These are phyloP conservation scores for Hericium rajendrae DNA, from an alignment of 768 basidiomycete genomes.

Conservation along the genomic window DNA sequence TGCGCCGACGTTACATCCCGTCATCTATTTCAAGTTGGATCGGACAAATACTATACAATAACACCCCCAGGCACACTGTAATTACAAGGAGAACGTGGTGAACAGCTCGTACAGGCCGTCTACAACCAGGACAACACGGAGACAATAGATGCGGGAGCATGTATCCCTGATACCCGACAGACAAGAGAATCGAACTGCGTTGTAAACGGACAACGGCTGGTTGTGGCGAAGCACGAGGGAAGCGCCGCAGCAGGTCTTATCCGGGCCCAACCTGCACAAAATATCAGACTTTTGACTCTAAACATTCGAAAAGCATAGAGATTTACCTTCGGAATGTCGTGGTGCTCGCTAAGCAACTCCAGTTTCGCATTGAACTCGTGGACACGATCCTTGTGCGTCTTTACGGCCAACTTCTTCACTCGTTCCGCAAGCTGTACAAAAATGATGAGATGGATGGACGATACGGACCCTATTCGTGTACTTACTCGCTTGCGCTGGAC, in stretches of 20 bases:
- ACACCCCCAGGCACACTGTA: conserved; percentile 7
- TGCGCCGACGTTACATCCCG: conserved; percentile 18
- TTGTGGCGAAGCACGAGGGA: conserved; percentile 3
- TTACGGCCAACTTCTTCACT: conserved; percentile 67
- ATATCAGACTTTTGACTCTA: not conserved
- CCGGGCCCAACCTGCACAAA: conserved; percentile 69
- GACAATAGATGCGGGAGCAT: not conserved
- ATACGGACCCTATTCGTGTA: not conserved
- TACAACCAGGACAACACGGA: not conserved
- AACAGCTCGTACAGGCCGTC: not conserved
- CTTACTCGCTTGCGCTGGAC: conserved; percentile 69
- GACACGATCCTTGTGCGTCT: conserved; percentile 91
- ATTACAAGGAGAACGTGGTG: not conserved
- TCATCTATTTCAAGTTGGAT: conserved; percentile 21
- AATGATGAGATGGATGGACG: not conserved
- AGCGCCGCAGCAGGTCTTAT: conserved; percentile 33
- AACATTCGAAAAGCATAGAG: conserved; percentile 8
- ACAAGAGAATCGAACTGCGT: not conserved
- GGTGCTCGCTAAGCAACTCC: conserved; percentile 84
- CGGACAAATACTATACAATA: conserved; percentile 25
- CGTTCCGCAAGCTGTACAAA: conserved; percentile 53
- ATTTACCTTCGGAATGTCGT: conserved; percentile 83
- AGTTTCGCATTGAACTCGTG: conserved; percentile 83
- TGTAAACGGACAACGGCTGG: not conserved
- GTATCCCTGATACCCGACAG: not conserved